These are phyloP conservation scores for Cladobotryum mycophilum DNA, from an alignment of 2,329 filamentous ascomycete species.

Conservation along the genomic window DNA sequence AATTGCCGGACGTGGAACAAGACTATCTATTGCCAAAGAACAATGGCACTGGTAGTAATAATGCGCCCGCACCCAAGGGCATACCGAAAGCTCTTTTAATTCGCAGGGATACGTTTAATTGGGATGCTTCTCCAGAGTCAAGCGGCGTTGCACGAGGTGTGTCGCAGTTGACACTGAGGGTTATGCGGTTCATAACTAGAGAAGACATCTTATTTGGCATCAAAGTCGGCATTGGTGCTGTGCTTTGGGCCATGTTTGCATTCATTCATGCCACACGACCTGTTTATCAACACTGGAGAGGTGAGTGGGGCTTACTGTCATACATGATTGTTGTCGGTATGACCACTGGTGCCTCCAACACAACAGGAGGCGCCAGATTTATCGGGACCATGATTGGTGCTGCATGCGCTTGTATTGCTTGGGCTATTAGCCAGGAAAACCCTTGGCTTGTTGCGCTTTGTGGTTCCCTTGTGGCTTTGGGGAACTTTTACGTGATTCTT, in stretches of 20 bases:
- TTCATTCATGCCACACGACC: constrained; percentile 75
- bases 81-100: constrained; percentile 49
- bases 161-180: constrained; percentile 40
- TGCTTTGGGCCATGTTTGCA: constrained; percentile 81
- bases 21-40: constrained; percentile 35
- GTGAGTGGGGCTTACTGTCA: constrained; percentile 92
- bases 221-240: constrained; percentile 87
- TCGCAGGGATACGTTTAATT: constrained; percentile 48
- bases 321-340: constrained; percentile 98
- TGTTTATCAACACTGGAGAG: constrained; percentile 80
- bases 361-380: constrained; percentile 81
- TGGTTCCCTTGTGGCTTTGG: constrained; percentile 73
- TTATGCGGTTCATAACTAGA: constrained; percentile 43
- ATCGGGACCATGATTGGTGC: constrained; percentile 81
- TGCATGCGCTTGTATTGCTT: constrained; percentile 65
- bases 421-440: constrained; percentile 70
- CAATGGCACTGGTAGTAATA: constrained; percentile 41
- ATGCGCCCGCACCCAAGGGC: constrained; percentile 49
- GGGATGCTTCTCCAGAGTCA: constrained; percentile 47
- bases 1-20: constrained; percentile 35
- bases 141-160: constrained; percentile 37
- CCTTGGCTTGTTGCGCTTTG: constrained; percentile 69
- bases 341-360: constrained; percentile 95
- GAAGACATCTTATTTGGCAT: constrained; percentile 70
- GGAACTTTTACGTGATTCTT: constrained; percentile 86